phyloP scores from a whole-genome alignment of 768 basidiomycete species.

The Russula abietina region DNA sequence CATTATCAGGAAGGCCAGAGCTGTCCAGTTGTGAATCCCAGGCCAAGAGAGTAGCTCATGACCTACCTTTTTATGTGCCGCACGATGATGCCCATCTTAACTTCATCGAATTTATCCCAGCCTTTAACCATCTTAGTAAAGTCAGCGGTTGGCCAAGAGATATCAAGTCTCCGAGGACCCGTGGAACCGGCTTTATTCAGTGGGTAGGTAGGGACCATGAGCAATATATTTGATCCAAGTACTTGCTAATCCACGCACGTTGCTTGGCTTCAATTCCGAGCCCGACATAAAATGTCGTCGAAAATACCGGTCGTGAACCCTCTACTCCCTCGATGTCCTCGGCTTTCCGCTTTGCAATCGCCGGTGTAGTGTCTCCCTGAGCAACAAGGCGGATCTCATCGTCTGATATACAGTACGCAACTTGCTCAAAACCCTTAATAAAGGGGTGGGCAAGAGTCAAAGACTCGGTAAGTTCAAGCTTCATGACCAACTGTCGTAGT shows the following conservation, averaged over 20 bases:
- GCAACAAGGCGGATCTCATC: slow-evolving; percentile 86
- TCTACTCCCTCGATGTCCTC: slow-evolving; percentile 75
- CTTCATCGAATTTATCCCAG: slow-evolving; percentile 94
- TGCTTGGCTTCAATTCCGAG: slow-evolving; percentile 87
- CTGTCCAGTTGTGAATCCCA: slow-evolving; percentile 36
- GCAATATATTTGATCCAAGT: slow-evolving; percentile 15
- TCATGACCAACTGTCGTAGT: slow-evolving; percentile 94
- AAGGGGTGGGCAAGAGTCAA: slow-evolving; percentile 91
- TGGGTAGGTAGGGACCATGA: slow-evolving; percentile 7
- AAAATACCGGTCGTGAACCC: slow-evolving; percentile 72
- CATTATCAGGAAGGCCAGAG: slow-evolving; percentile 70
- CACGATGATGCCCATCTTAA: slow-evolving; percentile 89
- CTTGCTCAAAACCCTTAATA: slow-evolving; percentile 88
- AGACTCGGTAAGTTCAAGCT: slow-evolving; percentile 92
- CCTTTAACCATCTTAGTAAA: slow-evolving; percentile 89
- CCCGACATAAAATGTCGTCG: slow-evolving; percentile 98
- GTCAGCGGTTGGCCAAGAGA: slow-evolving; percentile 93
- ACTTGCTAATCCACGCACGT: slow-evolving; percentile 46
- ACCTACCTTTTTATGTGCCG: slow-evolving; percentile 84
- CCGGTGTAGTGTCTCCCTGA: slow-evolving; percentile 77
- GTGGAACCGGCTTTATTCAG: slow-evolving; percentile 55
- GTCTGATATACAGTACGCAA: slow-evolving; percentile 73
- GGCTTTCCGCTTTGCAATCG: slow-evolving; percentile 63
- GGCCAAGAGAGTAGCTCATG: background rate
- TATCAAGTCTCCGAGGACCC: slow-evolving; percentile 83